Percentiles rank a stretch among this genome's conserved stretches.
phyloP scores from a whole-genome alignment of 768 basidiomycete genomes.

The Kockovaella imperatae region DNA sequence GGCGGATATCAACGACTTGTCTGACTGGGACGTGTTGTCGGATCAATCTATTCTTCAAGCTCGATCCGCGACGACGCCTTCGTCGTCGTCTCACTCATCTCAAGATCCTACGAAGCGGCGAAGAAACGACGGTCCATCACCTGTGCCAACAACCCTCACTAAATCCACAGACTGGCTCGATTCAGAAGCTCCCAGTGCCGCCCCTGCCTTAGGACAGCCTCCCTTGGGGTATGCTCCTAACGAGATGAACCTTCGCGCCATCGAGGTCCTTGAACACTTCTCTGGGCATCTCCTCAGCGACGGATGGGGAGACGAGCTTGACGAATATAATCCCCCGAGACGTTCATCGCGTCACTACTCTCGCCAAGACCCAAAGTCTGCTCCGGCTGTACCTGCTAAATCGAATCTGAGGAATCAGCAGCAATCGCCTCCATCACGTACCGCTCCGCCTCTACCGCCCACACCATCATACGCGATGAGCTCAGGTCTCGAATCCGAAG shows the following conservation, averaged over 20 bases:
- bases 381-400: neutral
- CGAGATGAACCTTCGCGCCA: neutral
- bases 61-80: neutral
- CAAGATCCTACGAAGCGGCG: too few relatives aligned
- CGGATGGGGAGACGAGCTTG: neutral
- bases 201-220: neutral
- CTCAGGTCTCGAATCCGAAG: neutral
- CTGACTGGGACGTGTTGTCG: neutral
- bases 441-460: neutral
- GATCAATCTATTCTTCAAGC: neutral
- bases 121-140: too few relatives aligned
- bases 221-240: neutral
- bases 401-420: neutral
- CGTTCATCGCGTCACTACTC: too few relatives aligned
- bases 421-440: neutral
- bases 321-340: neutral
- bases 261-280: constrained; percentile 5
- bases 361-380: too few relatives aligned
- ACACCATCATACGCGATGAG: neutral
- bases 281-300: neutral
- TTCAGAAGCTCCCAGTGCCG: neutral
- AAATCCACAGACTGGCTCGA: neutral
- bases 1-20: neutral
- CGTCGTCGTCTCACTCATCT: neutral
- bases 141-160: too few relatives aligned